Conservation (phyloP, 768 basidiomycete genomes). For the Harrya chromipes region DNA sequence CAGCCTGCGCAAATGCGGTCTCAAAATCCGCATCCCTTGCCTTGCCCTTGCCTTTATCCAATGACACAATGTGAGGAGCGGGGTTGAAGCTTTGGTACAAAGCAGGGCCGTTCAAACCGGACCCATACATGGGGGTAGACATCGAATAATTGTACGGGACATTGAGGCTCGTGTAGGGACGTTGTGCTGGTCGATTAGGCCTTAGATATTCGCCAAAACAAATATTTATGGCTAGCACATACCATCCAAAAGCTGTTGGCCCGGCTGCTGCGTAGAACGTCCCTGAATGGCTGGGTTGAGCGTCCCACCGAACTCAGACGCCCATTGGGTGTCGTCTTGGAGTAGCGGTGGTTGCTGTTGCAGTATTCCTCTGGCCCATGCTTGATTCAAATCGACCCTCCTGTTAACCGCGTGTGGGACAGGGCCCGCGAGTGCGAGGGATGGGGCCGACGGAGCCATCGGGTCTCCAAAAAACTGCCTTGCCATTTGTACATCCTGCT, state of each 20-base stretch:
- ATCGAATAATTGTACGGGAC: slow-evolving; percentile 38
- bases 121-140: slow-evolving; percentile 29
- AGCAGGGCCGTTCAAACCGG: slow-evolving; percentile 31
- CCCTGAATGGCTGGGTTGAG: slow-evolving; percentile 21
- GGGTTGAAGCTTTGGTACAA: slow-evolving; percentile 34
- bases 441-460: slow-evolving; percentile 30
- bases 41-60: slow-evolving; percentile 74
- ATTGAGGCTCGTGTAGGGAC: slow-evolving; percentile 36
- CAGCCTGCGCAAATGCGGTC: slow-evolving; percentile 72
- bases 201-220: slow-evolving; percentile 4
- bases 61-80: slow-evolving; percentile 19
- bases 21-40: slow-evolving; percentile 76
- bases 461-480: slow-evolving; percentile 73
- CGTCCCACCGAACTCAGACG: slow-evolving; percentile 49
- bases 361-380: slow-evolving; percentile 54
- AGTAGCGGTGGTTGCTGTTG: slow-evolving; percentile 39
- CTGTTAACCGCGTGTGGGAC: slow-evolving; percentile 25
- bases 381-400: slow-evolving; percentile 42
- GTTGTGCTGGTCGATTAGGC: slow-evolving; percentile 28
- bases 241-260: slow-evolving; percentile 27
- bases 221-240: background rate
- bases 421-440: slow-evolving; percentile 34
- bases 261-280: slow-evolving; percentile 33
- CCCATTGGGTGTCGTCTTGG: slow-evolving; percentile 47
- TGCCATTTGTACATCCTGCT: slow-evolving; percentile 71